Base-by-base conservation (phyloP, 257 asterid species). In the Plantago elongata region DNA sequence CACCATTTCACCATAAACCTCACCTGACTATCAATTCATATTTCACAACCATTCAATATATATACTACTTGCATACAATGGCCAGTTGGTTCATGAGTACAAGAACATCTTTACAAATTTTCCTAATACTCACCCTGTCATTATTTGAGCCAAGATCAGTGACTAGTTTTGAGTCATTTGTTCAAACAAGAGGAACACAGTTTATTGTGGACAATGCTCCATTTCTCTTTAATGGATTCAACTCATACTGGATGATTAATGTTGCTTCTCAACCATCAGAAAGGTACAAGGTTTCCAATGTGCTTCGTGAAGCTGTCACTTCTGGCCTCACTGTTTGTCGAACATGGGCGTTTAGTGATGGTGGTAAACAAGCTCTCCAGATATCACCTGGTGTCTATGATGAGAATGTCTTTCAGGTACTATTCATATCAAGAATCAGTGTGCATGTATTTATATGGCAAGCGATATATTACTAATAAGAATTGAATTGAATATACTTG, bases 211-310 rank as follows among this genome's bases (percentile, higher is more conserved):
- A 78, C 46, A 70, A 78, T 5, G 60, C 76, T 0, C 73, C 80
- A 0, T 74, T 78, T 62, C 47, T 66, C 0, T 78, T 81, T 44
- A 81, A 73, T 63, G 87, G 87, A 51, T 81, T 78, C 74, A 81
- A 81, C 66, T 70, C 87, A 11, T 81, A 81, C 22, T 81, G 84
- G 87, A 72, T 81, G 74, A 81, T 81, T 82, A 71, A 64, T 43
- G 64, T 81, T 40, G 82, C 84, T 11, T 62, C 74, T 9, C 66
- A 81, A 8, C 84, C 81, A 9, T 50, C 64, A 29, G 60, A 81
- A 29, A 71, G 84, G 50, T 16, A 76, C 54, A 82, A 76, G 51
- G 64, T 82, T 45, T 66, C 88, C 5, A 66, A 67, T 7, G 84
- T 72, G 3, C 69, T 79, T 16, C 68, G 67, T 0, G 83, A 82